Conservation (phyloP, 345 rosid genomes). For the Hibiscus syriacus region DNA sequence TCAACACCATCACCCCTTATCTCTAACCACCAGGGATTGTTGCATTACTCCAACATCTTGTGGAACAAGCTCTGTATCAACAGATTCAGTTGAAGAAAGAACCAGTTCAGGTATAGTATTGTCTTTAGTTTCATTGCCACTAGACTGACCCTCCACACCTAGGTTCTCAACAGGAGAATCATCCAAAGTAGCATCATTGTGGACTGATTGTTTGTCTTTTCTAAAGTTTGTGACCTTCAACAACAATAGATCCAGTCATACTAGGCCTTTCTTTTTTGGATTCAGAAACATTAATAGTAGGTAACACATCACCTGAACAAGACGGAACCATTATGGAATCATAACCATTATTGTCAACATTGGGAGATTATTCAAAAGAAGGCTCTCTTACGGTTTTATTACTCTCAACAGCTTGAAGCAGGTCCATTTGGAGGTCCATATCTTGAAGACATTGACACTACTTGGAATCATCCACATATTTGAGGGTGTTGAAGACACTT, state of each 20-base stretch:
- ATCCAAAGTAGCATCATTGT: neutral
- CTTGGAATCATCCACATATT: too few species aligned
- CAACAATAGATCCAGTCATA: neutral
- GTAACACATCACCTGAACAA: neutral
- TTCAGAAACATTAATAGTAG: slow-evolving; percentile 10
- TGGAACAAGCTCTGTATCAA: neutral
- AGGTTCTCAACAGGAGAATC: neutral
- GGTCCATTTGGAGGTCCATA: too few species aligned
- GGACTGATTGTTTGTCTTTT: neutral
- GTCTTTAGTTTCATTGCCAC: neutral
- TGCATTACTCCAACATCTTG: neutral
- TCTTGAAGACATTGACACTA: too few species aligned
- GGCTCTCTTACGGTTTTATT: neutral
- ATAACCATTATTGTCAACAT: slow-evolving; percentile 7
- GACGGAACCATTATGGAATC: neutral
- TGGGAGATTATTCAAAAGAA: slow-evolving; percentile 1
- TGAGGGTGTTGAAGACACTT: too few species aligned
- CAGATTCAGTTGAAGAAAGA: slow-evolving; percentile 4
- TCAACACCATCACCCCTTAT: slow-evolving; percentile 1
- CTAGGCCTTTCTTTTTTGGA: neutral
- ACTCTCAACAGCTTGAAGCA: neutral
- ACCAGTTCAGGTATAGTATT: neutral
- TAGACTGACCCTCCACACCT: slow-evolving; percentile 2
- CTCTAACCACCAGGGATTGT: neutral
- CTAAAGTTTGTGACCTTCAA: neutral